Conservation (phyloP, 2,329 filamentous ascomycete genomes). For the Alternaria gansuensis region DNA sequence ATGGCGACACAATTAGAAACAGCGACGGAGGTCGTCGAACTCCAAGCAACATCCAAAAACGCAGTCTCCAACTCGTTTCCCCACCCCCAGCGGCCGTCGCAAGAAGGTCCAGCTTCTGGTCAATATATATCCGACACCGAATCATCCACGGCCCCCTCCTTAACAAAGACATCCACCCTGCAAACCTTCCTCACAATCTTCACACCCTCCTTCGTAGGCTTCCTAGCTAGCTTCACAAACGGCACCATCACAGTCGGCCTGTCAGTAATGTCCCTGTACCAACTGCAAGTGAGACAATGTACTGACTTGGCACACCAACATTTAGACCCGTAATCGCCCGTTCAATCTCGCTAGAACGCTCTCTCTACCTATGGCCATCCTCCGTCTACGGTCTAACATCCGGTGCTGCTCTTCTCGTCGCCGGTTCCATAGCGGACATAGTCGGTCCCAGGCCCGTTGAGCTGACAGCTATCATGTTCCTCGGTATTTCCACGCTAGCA, state of each 20-base stretch:
- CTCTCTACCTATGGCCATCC: conserved; percentile 47
- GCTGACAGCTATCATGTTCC: conserved; percentile 55
- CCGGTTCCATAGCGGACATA: conserved; percentile 62
- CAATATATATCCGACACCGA: conserved; percentile 7
- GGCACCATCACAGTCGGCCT: conserved; percentile 56
- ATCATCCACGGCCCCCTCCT: not conserved
- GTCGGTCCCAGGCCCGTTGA: conserved; percentile 59
- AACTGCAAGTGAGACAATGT: no score
- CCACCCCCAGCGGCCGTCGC: not conserved
- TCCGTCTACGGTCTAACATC: conserved; percentile 55
- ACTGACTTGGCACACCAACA: no score
- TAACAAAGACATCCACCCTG: conserved; percentile 1
- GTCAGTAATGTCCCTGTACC: no score
- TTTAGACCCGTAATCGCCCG: conserved; percentile 51
- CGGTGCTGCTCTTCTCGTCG: conserved; percentile 60
- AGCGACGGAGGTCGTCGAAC: conserved; percentile 6
- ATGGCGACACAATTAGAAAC: conserved; percentile 14
- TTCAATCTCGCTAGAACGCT: conserved; percentile 40
- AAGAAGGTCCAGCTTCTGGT: not conserved
- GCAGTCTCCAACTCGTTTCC: not conserved
- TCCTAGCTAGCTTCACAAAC: conserved; percentile 46
- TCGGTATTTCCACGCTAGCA: conserved; percentile 56
- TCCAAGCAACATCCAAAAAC: conserved; percentile 4
- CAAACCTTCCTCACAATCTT: conserved; percentile 20
- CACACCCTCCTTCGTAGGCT: conserved; percentile 35